Evolutionary conservation across 1,284 basidiomycete genomes (phyloP).

Genomic region (Apiotrichum sp.): DNA sequence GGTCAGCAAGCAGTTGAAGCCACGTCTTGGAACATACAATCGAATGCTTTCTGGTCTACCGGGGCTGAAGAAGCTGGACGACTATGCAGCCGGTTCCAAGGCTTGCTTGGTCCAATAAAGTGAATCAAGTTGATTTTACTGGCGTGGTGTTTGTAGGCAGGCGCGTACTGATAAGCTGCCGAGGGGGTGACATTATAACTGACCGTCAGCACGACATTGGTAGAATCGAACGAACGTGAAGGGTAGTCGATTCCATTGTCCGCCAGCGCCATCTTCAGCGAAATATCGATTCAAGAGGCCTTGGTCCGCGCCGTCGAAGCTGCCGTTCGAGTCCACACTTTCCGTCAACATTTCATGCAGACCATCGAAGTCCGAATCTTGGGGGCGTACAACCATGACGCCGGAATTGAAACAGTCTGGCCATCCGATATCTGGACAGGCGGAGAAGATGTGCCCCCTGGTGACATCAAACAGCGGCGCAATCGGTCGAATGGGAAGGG

Average conservation of each 20-base stretch:
- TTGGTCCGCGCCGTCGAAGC: slow-evolving; percentile 97
- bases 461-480: slow-evolving; percentile 74
- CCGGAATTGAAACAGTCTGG: slow-evolving; percentile 99
- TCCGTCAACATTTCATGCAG: slow-evolving; percentile 50
- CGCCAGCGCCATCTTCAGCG: slow-evolving; percentile 55
- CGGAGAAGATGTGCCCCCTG: slow-evolving; percentile 54
- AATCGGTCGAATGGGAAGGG: slow-evolving; percentile 78
- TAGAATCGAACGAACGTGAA: slow-evolving; percentile 55
- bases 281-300: slow-evolving; percentile 90
- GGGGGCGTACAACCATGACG: slow-evolving; percentile 78
- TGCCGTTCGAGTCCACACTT: slow-evolving; percentile 54
- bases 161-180: slow-evolving; percentile 96
- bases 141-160: slow-evolving; percentile 89
- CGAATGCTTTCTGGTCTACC: slow-evolving; percentile 33
- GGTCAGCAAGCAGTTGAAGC: slow-evolving; percentile 2
- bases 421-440: slow-evolving; percentile 94
- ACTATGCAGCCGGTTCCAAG: slow-evolving; percentile 70
- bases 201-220: background rate
- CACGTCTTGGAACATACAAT: slow-evolving; percentile 31
- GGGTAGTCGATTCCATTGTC: slow-evolving; percentile 81
- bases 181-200: slow-evolving; percentile 93
- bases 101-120: slow-evolving; percentile 91
- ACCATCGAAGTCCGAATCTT: slow-evolving; percentile 70
- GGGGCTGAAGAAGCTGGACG: slow-evolving; percentile 53
- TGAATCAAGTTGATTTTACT: slow-evolving; percentile 82